phyloP scores from a whole-genome alignment of 2,329 filamentous ascomycete species.

The Phaeophleospora eucalypticola region DNA sequence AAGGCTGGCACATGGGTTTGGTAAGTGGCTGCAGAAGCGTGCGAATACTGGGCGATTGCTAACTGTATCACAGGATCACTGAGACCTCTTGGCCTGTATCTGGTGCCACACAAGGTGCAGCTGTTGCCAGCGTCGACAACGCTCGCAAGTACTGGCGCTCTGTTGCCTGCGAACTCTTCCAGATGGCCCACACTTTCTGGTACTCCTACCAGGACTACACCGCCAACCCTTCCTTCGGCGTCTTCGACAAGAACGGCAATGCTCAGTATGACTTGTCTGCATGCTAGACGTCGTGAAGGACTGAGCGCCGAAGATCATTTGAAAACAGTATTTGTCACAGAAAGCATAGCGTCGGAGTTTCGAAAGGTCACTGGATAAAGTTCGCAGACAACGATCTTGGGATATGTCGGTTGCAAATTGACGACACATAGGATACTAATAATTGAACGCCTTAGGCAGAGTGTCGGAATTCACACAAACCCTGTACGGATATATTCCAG shows the following conservation, averaged over 20 bases:
- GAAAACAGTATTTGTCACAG: not conserved
- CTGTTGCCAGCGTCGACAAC: slow-evolving; percentile 53
- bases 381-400: no score
- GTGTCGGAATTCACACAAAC: no score
- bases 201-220: slow-evolving; percentile 54
- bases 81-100: slow-evolving; percentile 62
- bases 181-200: slow-evolving; percentile 36
- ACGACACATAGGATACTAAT: not conserved
- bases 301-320: no score
- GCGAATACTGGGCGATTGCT: slow-evolving; percentile 7
- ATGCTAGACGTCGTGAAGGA: no score
- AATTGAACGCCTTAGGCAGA: no score
- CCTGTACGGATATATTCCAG: no score
- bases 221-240: slow-evolving; percentile 38
- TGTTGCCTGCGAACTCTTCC: slow-evolving; percentile 57
- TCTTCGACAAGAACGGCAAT: slow-evolving; percentile 34
- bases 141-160: slow-evolving; percentile 61
- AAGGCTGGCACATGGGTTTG: slow-evolving; percentile 19
- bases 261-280: slow-evolving; percentile 30
- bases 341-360: slow-evolving; percentile 13
- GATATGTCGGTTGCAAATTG: not conserved
- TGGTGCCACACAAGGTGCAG: slow-evolving; percentile 53
- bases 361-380: no score
- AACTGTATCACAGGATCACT: slow-evolving; percentile 17
- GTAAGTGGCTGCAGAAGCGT: no score